Evolutionary conservation across 2,329 filamentous ascomycete species (phyloP), one percentile per base, ranked within the genome.

Genomic region (Graphilbum ipis-grandicollis): DNA sequence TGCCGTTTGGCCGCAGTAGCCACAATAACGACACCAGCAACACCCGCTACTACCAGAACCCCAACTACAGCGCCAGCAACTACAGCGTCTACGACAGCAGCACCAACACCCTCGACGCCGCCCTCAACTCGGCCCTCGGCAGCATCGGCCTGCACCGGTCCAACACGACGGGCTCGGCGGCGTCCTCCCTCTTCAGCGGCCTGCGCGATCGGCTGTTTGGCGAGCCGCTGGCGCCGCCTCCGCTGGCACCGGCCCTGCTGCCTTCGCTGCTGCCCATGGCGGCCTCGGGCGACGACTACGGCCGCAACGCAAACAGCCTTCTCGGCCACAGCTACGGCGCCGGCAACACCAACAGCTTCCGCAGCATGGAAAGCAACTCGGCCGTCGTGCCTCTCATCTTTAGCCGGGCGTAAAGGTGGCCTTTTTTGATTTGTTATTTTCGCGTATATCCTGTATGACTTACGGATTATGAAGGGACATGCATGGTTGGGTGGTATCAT

Each of bases 301-400:
- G 28, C 8, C 9, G 14, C 28, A 29, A 29, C 9, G 32, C 19
- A 17, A 14, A 8, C 33, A 21, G 18, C 34, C 2, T 25, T 28
- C 8, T 14, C 26, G 12, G 28, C 28, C 9, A 29, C 29, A 31
- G 29, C 29, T 5, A 31, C 29, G 5, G 12, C 14, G 6, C 17
- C 29, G 29, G 15, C 4, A 13, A 31, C 29, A 13, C 17, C n/a
- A 12, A 13, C 9, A 31, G 29, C 29, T 18, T 9, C n/a, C 29
- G 29, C 29, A 61, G 57, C 37, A 52, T 70, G 49, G 68, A 71
- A 41, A 68, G 64, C 44, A 59, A 57, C 48, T 66, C 61, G 35
- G 59, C 60, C 15, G 47, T 72, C 46, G 71, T 77, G 42, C 71
- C 72, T 42, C 55, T 77, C 48, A 67, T 76, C 52, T 72, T 75